Conservation (phyloP, 2,329 filamentous ascomycete genomes). For the Phaeophleospora eucalypticola region DNA sequence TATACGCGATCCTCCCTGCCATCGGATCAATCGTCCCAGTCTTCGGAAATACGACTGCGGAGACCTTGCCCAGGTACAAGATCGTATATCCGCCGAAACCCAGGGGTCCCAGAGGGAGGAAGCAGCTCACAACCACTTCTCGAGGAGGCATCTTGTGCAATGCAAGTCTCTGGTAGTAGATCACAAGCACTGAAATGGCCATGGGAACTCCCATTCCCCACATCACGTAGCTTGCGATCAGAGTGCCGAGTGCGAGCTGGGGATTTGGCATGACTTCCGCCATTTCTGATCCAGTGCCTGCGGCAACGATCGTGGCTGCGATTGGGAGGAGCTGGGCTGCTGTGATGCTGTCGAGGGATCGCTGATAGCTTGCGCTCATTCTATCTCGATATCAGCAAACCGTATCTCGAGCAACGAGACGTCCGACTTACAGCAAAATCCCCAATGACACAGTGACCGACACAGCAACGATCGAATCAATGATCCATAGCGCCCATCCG, state of each 20-base stretch:
- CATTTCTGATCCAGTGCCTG: conserved; percentile 61
- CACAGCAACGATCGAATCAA: conserved; percentile 45
- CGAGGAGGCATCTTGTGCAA: conserved; percentile 63
- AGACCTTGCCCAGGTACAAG: conserved; percentile 46
- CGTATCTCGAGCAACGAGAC: neutral
- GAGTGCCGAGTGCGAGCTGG: conserved; percentile 56
- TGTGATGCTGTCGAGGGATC: conserved; percentile 55
- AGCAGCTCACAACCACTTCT: conserved; percentile 65
- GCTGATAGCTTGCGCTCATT: conserved; percentile 16
- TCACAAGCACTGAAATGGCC: conserved; percentile 58
- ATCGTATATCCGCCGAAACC: conserved; percentile 64
- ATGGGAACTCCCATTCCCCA: conserved; percentile 64
- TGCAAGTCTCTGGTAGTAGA: conserved; percentile 67
- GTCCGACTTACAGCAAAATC: conserved; percentile 4
- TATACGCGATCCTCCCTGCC: conserved; percentile 55
- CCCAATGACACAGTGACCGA: conserved; percentile 33
- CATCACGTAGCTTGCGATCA: conserved; percentile 62
- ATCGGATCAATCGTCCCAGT: conserved; percentile 22
- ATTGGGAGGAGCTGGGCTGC: conserved; percentile 64
- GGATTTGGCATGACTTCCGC: conserved; percentile 55
- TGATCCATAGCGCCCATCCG: conserved; percentile 50
- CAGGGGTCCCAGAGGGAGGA: conserved; percentile 63
- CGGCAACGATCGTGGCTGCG: conserved; percentile 61
- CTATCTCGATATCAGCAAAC: conserved; percentile 1
- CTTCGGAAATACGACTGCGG: conserved; percentile 38